Evolutionary conservation across 202 grass and related monocot species (phyloP).

Genomic region (Digitaria exilis): DNA sequence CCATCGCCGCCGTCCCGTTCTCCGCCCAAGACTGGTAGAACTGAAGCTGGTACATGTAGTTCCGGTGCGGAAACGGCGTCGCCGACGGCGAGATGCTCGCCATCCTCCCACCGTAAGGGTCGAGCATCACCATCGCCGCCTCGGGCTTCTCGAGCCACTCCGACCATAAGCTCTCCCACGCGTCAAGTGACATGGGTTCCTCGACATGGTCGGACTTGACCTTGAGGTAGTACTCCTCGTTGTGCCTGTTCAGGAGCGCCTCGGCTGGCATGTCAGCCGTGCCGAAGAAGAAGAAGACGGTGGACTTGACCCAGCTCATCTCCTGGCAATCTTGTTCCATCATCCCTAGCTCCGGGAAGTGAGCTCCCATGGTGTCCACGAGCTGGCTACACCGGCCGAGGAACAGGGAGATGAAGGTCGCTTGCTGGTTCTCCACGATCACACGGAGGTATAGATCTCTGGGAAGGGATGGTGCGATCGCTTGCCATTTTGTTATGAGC

Average conservation of each 20-base stretch:
- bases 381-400: constrained; percentile 34
- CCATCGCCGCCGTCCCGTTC: background rate
- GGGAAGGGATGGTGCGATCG: background rate
- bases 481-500: constrained; percentile 35
- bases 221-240: constrained; percentile 21
- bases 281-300: constrained; percentile 29
- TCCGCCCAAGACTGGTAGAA: constrained; percentile 40
- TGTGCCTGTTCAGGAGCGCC: constrained; percentile 34
- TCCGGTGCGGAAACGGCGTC: constrained; percentile 61
- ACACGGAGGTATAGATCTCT: constrained; percentile 28
- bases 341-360: constrained; percentile 54
- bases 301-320: constrained; percentile 58
- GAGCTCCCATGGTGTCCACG: background rate
- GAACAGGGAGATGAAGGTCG: constrained; percentile 16
- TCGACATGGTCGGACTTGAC: constrained; percentile 46
- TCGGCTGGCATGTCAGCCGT: background rate
- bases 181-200: background rate
- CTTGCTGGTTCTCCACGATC: constrained; percentile 9
- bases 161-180: constrained; percentile 20
- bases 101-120: constrained; percentile 47
- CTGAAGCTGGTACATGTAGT: constrained; percentile 58
- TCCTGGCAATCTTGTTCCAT: constrained; percentile 20
- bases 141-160: background rate
- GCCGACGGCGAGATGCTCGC: constrained; percentile 9
- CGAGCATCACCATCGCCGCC: constrained; percentile 32